Evolutionary conservation across 306 rosid species (phyloP).

Genomic region (Geum urbanum): DNA sequence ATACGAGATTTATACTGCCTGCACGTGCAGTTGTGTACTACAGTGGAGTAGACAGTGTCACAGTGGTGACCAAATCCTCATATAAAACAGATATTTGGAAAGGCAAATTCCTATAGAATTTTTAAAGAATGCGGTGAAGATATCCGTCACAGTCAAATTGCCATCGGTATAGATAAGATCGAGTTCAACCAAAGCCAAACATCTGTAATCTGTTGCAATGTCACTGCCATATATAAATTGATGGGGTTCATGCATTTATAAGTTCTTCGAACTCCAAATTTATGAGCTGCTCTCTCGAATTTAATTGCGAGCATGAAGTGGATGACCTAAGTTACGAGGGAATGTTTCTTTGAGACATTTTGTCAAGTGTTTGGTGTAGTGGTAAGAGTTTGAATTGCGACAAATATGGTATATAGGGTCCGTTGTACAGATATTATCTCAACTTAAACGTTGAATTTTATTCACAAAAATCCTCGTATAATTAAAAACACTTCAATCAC

Average conservation of each 20-base stretch:
- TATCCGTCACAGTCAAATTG: background rate
- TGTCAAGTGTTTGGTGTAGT: background rate
- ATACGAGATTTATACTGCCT: too few species aligned
- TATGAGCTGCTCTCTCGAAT: background rate
- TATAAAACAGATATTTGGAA: background rate
- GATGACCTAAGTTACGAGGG: background rate
- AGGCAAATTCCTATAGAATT: background rate
- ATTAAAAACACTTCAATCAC: too few species aligned
- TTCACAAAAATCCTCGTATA: too few species aligned
- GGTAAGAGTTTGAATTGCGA: too few species aligned
- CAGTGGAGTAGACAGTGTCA: background rate
- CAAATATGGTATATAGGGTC: too few species aligned
- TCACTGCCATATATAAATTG: too few species aligned
- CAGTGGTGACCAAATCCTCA: background rate
- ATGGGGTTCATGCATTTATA: background rate
- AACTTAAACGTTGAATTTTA: too few species aligned
- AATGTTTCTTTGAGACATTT: background rate
- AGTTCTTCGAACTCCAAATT: background rate
- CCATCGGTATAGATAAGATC: background rate
- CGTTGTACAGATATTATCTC: too few species aligned
- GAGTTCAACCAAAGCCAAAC: background rate
- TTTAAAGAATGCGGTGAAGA: background rate
- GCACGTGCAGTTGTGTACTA: too few species aligned
- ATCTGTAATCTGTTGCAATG: too few species aligned
- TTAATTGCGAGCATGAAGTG: background rate